Evolutionary conservation across 192 early-diverging fungal species (phyloP).

Genomic region (Coemansia sp.): DNA sequence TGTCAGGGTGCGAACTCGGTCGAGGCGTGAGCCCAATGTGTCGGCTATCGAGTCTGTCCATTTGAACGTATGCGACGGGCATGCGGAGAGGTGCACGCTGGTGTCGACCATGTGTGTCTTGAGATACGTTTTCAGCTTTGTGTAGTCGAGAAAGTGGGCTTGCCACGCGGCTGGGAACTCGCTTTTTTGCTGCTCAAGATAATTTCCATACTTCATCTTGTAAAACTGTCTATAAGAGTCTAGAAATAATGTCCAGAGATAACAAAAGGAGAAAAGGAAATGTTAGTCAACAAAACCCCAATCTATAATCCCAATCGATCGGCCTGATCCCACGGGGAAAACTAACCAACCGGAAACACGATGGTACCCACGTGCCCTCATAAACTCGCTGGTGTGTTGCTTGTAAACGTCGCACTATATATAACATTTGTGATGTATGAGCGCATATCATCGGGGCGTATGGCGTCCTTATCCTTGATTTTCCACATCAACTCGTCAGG

Average conservation of each 20-base stretch:
- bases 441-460: conserved; percentile 39
- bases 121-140: conserved; percentile 63
- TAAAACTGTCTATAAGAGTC: not conserved
- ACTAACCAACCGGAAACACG: too few relatives aligned
- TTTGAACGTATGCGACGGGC: conserved; percentile 37
- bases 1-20: conserved; percentile 57
- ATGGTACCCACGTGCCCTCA: conserved; percentile 2
- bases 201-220: conserved; percentile 74
- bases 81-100: conserved; percentile 48
- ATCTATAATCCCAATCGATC: too few relatives aligned
- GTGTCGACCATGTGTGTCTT: conserved; percentile 62
- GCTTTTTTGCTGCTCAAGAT: conserved; percentile 63
- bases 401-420: conserved; percentile 21
- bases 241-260: not conserved
- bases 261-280: not conserved
- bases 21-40: conserved; percentile 58
- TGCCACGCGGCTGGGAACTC: conserved; percentile 68
- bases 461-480: conserved; percentile 47
- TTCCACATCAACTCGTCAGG: conserved; percentile 35
- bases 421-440: conserved; percentile 36
- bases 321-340: too few relatives aligned
- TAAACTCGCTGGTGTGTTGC: conserved; percentile 20
- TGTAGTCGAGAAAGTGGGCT: conserved; percentile 70
- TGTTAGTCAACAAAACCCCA: not conserved
- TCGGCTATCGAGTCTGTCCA: conserved; percentile 57